A percentile compares a stretch with the other conserved stretches of the same genome.
Conservation (phyloP, 805 yeast species). For the Pichia deserticola region DNA sequence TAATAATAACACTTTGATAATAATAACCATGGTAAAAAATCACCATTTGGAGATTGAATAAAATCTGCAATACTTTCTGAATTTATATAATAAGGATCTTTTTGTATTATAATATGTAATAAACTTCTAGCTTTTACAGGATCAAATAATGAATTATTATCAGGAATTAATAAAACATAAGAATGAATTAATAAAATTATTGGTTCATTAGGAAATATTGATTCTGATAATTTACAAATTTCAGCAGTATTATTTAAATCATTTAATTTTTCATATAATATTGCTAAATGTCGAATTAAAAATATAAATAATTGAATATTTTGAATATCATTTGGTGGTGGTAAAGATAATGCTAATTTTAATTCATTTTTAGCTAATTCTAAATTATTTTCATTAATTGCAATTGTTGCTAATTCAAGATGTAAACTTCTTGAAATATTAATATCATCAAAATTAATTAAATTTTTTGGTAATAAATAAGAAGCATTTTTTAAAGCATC, state of each 20-base stretch:
- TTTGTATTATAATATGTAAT: constrained; percentile 22
- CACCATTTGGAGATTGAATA: constrained; percentile 26
- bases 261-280: constrained; percentile 44
- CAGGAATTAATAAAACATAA: constrained; percentile 34
- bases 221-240: constrained; percentile 42
- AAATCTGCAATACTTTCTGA: constrained; percentile 8
- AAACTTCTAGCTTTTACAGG: constrained; percentile 32
- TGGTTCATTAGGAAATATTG: constrained; percentile 37
- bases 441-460: constrained; percentile 28
- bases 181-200: constrained; percentile 42
- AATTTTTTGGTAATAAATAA: constrained; percentile 32
- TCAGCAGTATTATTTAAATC: constrained; percentile 42
- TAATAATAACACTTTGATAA: constrained; percentile 46
- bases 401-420: constrained; percentile 50
- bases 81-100: constrained; percentile 2
- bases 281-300: constrained; percentile 27
- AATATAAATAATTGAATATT: constrained; percentile 38
- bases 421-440: constrained; percentile 45
- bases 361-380: constrained; percentile 45
- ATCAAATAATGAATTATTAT: constrained; percentile 22
- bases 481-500: constrained; percentile 40
- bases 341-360: constrained; percentile 41
- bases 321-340: constrained; percentile 30
- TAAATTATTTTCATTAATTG: constrained; percentile 42
- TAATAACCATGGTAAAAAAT: constrained; percentile 52